Evolutionary conservation across 2,329 filamentous ascomycete species (phyloP).

Genomic region (Fusarium proliferatum): DNA sequence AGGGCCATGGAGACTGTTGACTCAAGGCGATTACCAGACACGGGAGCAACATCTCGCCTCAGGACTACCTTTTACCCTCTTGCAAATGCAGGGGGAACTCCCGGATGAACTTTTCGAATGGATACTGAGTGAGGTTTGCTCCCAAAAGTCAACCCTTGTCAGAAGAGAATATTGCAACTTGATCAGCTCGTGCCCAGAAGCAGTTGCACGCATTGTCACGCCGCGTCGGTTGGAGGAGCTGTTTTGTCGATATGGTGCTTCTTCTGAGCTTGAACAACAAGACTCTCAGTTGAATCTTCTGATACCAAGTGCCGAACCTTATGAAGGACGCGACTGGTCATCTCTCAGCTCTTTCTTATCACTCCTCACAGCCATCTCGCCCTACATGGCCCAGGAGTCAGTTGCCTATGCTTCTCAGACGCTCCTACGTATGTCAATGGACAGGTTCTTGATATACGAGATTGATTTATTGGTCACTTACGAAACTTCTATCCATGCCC

Average conservation of each 20-base stretch:
- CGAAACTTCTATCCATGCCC: constrained; percentile 55
- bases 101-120: constrained; percentile 75
- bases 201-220: constrained; percentile 58
- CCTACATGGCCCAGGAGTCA: constrained; percentile 49
- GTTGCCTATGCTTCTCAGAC: constrained; percentile 56
- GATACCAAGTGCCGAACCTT: constrained; percentile 44
- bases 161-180: constrained; percentile 71
- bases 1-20: constrained; percentile 61
- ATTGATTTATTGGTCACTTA: constrained; percentile 54
- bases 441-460: constrained; percentile 60
- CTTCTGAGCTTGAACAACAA: constrained; percentile 55
- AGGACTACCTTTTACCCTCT: constrained; percentile 68
- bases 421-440: constrained; percentile 66
- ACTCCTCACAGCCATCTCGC: constrained; percentile 54
- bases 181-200: constrained; percentile 56
- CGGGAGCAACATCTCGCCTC: constrained; percentile 71
- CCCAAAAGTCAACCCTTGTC: constrained; percentile 65
- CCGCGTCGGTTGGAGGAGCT: constrained; percentile 60
- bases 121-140: constrained; percentile 70
- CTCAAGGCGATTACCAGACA: constrained; percentile 55
- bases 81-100: constrained; percentile 51
- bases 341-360: constrained; percentile 56
- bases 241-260: constrained; percentile 69
- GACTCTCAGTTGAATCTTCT: constrained; percentile 34
- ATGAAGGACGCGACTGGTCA: constrained; percentile 58